Base-by-base conservation (phyloP, 2,329 filamentous ascomycete species). In the Saccharata proteae region DNA sequence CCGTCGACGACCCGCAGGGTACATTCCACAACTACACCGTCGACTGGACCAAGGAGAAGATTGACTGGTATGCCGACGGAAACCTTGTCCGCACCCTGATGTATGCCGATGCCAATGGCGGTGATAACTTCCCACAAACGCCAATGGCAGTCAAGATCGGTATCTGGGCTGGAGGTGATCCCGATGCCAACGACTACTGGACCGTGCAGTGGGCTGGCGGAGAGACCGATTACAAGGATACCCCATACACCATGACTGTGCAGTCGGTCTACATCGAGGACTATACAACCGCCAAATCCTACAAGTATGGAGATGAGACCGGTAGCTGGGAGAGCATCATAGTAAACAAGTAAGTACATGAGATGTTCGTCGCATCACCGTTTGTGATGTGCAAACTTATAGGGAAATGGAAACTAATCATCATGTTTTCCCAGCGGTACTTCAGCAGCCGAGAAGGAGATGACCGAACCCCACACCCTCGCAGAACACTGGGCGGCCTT, bases 201-300 rank as follows among this genome's bases (percentile, higher is more conserved):
- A 35, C 28, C 11, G 26, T 38, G 38, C 42, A 68, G 37, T 79
- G 74, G 74, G 71, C 73, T 34, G 78, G 76, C 40, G 79, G 79
- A 38, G 58, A 62, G 31, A 82, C 78, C 24, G 65, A 84, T 51
- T 86, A 77, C 52, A 49, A 52, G 29, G 47, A 69, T 16, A 76
- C 63, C 0, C 81, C 81, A 1, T 88, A 71, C 59, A 74, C 66
- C 44, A 86, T 86, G 80, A 74, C 71, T 38, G 68, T 88, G 41
- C 71, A 80, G 62, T 71, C 65, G 17, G 57, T 73, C 19, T 60
- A 63, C 17, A 62, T 69, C 32, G 46, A 57, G 39, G 73, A 69
- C 56, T 35, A 35, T 29, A 71, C 69, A 46, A 69, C 63, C 29
- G 64, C 59, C 27, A 71, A 71, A 43, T 69, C 72, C 43, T 86